Conservation (phyloP, 2,329 filamentous ascomycete genomes). For the Arthroderma sp. region DNA sequence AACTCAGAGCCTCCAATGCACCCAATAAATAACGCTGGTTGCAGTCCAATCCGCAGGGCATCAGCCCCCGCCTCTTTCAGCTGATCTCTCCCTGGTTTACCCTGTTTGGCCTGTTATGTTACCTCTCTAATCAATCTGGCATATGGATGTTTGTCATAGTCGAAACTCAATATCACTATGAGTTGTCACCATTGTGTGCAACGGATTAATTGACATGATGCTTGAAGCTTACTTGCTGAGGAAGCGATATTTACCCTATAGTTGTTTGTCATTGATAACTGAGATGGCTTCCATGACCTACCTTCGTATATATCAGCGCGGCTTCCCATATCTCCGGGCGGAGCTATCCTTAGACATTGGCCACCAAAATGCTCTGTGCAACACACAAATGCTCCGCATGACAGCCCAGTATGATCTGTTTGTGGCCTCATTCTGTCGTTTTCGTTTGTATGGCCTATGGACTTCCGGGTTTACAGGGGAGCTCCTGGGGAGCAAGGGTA, state of each 20-base stretch:
- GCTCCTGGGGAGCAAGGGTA: background rate
- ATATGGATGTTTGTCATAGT: slow-evolving; percentile 4
- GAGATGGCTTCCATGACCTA: background rate
- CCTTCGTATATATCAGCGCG: background rate
- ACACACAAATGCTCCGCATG: background rate
- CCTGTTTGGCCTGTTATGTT: background rate
- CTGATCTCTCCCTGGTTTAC: background rate
- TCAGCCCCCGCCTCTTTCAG: background rate
- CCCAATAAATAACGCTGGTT: background rate
- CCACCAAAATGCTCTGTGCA: background rate
- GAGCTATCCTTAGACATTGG: background rate
- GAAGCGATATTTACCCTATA: background rate
- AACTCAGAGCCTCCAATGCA: background rate
- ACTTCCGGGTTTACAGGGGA: background rate
- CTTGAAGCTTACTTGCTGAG: background rate
- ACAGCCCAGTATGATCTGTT: slow-evolving; percentile 4
- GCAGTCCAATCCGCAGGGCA: background rate
- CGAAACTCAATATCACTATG: slow-evolving; percentile 2
- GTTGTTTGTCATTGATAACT: background rate
- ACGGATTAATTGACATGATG: background rate
- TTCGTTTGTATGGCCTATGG: background rate
- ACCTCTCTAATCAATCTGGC: background rate
- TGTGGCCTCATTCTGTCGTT: background rate
- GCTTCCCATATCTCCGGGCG: background rate
- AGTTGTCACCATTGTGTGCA: slow-evolving; percentile 5